Conservation (phyloP, 208 protist genomes). For the Acanthamoeba pearcei region DNA sequence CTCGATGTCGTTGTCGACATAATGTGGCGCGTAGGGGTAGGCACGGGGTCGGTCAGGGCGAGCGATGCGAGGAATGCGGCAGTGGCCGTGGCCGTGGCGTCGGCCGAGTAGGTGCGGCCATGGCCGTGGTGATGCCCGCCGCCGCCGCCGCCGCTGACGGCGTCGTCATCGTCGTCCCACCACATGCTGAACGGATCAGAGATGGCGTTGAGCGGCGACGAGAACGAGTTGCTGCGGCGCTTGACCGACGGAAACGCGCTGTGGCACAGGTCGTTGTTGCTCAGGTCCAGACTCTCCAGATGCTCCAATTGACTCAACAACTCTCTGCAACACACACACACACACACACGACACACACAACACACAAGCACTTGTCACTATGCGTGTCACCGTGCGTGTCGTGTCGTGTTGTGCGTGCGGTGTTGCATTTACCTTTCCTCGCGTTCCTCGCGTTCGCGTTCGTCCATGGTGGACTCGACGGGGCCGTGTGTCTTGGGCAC, state of each 20-base stretch:
- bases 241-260: constrained; percentile 61
- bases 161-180: constrained; percentile 31
- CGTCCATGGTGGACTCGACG: constrained; percentile 25
- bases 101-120: not conserved
- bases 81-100: constrained; percentile 6
- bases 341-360: not conserved
- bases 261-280: constrained; percentile 70
- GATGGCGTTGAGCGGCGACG: constrained; percentile 29
- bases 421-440: constrained; percentile 12
- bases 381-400: too few relatives aligned
- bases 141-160: too few relatives aligned
- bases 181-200: constrained; percentile 55
- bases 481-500: not conserved
- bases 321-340: constrained; percentile 1
- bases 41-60: constrained; percentile 28
- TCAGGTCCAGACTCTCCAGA: constrained; percentile 49
- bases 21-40: not conserved
- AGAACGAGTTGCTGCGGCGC: constrained; percentile 63
- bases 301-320: constrained; percentile 33
- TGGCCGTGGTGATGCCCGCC: not conserved
- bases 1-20: not conserved
- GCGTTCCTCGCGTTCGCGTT: constrained; percentile 39
- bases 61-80: constrained; percentile 51
- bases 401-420: not conserved
- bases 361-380: not conserved